Evolutionary conservation across 306 rosid genomes (phyloP), one percentile per base, ranked within the genome.

Genomic region (Gastrolobium bilobum): DNA sequence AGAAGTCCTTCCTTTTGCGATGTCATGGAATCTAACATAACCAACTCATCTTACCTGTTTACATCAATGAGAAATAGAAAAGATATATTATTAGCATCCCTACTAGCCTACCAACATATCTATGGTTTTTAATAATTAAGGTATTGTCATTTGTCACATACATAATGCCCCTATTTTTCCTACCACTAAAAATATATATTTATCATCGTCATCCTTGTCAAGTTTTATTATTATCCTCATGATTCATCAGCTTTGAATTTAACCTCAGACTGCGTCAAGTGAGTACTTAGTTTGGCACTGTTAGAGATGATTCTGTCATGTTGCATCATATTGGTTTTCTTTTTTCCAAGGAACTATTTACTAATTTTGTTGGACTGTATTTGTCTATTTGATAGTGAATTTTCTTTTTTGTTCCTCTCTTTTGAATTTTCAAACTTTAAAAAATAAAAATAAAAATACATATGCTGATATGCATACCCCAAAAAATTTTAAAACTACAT

Each of bases 161-260:
- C 63, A 9, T 26, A 13, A 47, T 42, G 63, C 10, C n/a, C 39
- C 40, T 29, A 67, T 3, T 68, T 51, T 40, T 4, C 54, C 9
- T 2, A 51, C 63, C 40, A 59, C 70, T 15, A 59, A 20, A 20
- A 69, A 70, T 69, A 0, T 57, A 20, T 7, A 7, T 66, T 34
- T 20, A 50, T 48, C 56, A 7, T 50, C 46, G 48, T 79, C 38
- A 30, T 71, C 66, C 51, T 39, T 37, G 3, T 63, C 65, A 71
- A 11, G 0, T 60, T 70, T 71, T 61, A 37, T 70, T 44, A 33
- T 35, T 6, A 35, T 75, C 63, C 47, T 48, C 14, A 47, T 30
- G 58, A 43, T 20, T 20, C 26, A 20, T 20, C 26, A 20, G 46
- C 64, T 59, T 31, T 2, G 6, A 56, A 26, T 20, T 43, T 13